Conservation (phyloP, 2,329 filamentous ascomycete species). For the Verticillium albo-atrum region DNA sequence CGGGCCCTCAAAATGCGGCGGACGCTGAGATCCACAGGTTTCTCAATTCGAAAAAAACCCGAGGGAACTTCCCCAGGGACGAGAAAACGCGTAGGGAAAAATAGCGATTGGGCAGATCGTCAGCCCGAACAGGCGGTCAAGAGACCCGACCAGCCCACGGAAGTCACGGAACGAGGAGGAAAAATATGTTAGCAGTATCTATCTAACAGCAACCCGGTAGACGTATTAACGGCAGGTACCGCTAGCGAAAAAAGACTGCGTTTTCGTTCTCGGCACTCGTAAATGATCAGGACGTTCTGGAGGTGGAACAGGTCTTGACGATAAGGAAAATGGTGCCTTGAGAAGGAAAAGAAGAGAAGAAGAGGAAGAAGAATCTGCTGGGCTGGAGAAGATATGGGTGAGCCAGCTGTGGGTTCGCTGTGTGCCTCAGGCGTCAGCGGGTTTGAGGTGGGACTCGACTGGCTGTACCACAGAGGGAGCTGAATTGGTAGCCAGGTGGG, state of each 20-base stretch:
- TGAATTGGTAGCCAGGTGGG: no score
- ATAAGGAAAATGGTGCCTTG: conserved; percentile 88
- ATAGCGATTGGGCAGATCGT: background rate
- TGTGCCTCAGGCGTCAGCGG: background rate
- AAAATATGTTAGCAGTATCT: conserved; percentile 77
- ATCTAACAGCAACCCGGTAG: conserved; percentile 93
- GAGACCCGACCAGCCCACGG: background rate
- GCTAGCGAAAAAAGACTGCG: conserved; percentile 98
- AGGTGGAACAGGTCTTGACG: conserved; percentile 70
- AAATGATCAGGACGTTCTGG: conserved; percentile 88
- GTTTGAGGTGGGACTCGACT: no score
- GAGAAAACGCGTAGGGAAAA: no score
- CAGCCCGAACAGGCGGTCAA: background rate
- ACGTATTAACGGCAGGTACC: conserved; percentile 65
- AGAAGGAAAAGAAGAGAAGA: conserved; percentile 31
- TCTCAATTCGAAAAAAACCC: no score
- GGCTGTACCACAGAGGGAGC: no score
- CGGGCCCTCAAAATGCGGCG: no score
- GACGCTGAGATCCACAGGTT: no score
- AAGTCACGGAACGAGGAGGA: background rate
- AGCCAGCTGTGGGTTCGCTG: background rate
- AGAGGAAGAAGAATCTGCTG: conserved; percentile 13
- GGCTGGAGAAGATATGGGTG: conserved; percentile 9
- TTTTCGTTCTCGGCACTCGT: conserved; percentile 75
- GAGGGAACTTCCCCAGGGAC: no score